Percentiles rank a stretch among this genome's conserved stretches.
Conservation (phyloP, 2,329 filamentous ascomycete genomes). For the Kalaharituber pfeilii region DNA sequence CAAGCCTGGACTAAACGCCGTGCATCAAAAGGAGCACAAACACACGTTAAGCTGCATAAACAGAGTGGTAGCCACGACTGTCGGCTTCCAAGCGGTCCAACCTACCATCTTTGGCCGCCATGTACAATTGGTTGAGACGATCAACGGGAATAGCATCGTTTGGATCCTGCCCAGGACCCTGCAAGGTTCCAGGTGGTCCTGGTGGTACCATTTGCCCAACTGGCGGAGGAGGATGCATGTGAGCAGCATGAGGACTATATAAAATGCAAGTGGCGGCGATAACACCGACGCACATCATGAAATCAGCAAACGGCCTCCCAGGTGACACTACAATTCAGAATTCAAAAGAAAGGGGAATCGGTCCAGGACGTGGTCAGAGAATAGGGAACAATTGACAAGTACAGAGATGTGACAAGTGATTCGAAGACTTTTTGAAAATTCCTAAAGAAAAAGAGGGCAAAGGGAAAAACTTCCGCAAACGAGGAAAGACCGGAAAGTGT, state of each 20-base stretch:
- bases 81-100: constrained; percentile 25
- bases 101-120: constrained; percentile 20
- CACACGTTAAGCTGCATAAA: constrained; percentile 25
- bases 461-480: constrained; percentile 1
- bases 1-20: constrained; percentile 12
- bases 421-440: constrained; percentile 3
- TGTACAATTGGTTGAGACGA: constrained; percentile 24
- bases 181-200: constrained; percentile 22
- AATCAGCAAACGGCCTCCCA: constrained; percentile 19
- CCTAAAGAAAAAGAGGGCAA: constrained; percentile 1
- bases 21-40: constrained; percentile 15
- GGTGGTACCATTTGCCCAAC: constrained; percentile 21
- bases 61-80: constrained; percentile 24
- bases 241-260: constrained; percentile 24
- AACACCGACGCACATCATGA: constrained; percentile 14
- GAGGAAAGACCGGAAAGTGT: constrained; percentile 2
- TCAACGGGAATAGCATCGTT: constrained; percentile 24
- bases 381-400: constrained; percentile 1
- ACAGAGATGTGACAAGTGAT: constrained; percentile 1
- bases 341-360: constrained; percentile 1
- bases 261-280: constrained; percentile 3
- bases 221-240: constrained; percentile 22
- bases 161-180: constrained; percentile 21
- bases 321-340: constrained; percentile 1
- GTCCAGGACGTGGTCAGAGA: not conserved